These are phyloP conservation scores for Strobilomyces echinocephalus DNA, from an alignment of 768 basidiomycete genomes.

Conservation along the genomic window DNA sequence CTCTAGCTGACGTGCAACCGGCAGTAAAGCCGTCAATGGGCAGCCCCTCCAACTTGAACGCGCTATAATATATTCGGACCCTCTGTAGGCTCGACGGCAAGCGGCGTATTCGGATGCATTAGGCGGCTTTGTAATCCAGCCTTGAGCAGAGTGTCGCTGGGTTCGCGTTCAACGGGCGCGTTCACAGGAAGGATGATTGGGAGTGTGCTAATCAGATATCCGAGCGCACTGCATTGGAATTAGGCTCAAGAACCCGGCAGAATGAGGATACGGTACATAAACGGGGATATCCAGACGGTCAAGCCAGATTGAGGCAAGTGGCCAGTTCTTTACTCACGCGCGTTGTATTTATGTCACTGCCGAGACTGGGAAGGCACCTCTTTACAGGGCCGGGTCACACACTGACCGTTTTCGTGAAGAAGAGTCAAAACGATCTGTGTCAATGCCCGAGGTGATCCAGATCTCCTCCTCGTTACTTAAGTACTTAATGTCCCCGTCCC, in stretches of 20 bases:
- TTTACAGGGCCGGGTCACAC: conserved; percentile 32
- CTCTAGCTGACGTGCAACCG: conserved; percentile 16
- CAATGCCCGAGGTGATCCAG: conserved; percentile 44
- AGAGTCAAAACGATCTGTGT: conserved; percentile 28
- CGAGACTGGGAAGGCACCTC: conserved; percentile 31
- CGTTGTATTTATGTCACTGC: conserved; percentile 34
- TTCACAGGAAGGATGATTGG: conserved; percentile 26
- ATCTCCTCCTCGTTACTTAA: conserved; percentile 33
- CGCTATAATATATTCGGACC: neutral
- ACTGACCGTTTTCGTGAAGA: conserved; percentile 33
- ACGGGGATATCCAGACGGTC: conserved; percentile 20
- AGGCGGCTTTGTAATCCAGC: conserved; percentile 3
- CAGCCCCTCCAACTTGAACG: conserved; percentile 1
- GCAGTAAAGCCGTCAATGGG: conserved; percentile 6
- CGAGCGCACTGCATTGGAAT: conserved; percentile 35
- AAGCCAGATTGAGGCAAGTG: conserved; percentile 25
- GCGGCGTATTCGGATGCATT: conserved; percentile 10
- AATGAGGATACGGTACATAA: conserved; percentile 5
- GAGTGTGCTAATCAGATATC: conserved; percentile 32
- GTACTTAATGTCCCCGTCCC: conserved; percentile 60
- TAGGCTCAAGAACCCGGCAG: conserved; percentile 30
- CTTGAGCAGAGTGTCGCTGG: conserved; percentile 19
- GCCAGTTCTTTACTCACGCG: conserved; percentile 30
- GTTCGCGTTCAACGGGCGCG: conserved; percentile 13
- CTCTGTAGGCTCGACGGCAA: neutral